A percentile compares a stretch with the other conserved stretches of the same genome.
phyloP scores from a whole-genome alignment of 257 asterid species.

The Solanum microdontum region DNA sequence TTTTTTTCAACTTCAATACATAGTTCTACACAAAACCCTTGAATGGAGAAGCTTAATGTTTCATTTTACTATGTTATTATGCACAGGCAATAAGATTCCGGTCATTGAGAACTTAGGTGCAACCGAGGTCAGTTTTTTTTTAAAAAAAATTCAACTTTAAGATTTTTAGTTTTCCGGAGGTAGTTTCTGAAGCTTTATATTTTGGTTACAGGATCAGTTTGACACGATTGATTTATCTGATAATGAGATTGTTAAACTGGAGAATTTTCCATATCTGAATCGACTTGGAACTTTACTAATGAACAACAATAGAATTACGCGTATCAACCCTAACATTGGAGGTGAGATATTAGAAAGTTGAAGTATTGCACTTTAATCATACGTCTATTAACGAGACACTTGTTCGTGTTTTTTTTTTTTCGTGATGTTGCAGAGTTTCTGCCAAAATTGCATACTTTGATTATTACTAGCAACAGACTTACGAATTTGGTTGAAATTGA shows the following conservation, averaged over 20 bases:
- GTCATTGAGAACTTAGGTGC: slow-evolving; percentile 96
- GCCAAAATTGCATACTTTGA: slow-evolving; percentile 88
- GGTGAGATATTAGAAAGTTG: slow-evolving; percentile 27
- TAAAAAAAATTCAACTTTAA: background rate
- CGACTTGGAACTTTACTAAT: slow-evolving; percentile 85
- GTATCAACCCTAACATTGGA: slow-evolving; percentile 87
- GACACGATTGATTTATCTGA: slow-evolving; percentile 95
- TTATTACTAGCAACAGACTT: slow-evolving; percentile 86
- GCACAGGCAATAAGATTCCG: slow-evolving; percentile 75
- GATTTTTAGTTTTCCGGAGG: background rate
- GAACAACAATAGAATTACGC: slow-evolving; percentile 93
- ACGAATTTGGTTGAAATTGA: slow-evolving; percentile 90
- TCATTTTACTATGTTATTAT: background rate
- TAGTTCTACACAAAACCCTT: background rate
- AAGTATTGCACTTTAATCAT: background rate
- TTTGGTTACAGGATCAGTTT: slow-evolving; percentile 68
- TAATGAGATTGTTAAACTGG: slow-evolving; percentile 98
- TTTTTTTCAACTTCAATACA: background rate
- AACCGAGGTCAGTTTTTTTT: slow-evolving; percentile 57
- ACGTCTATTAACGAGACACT: background rate
- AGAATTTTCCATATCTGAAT: slow-evolving; percentile 64
- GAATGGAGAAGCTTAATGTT: background rate
- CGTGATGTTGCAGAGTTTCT: slow-evolving; percentile 49
- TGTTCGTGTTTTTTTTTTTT: background rate
- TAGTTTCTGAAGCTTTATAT: background rate